Conservation (phyloP, 495 filamentous ascomycete species). For the Aspergillus sparsus region DNA sequence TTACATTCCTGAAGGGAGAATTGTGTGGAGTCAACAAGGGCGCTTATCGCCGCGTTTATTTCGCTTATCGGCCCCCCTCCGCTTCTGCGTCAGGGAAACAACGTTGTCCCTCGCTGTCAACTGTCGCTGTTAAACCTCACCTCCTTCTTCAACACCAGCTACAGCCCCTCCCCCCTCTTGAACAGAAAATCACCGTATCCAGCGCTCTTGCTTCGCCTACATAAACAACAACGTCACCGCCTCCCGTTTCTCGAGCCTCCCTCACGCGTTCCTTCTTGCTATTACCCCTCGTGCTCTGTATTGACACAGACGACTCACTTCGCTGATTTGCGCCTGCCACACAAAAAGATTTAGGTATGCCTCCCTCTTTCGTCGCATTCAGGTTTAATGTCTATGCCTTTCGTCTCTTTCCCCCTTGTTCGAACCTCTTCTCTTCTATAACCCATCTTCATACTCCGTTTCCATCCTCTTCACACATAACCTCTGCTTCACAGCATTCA, state of each 20-base stretch:
- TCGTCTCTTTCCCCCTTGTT: constrained; percentile 7
- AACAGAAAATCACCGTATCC: neutral
- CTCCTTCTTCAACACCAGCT: constrained; percentile 2
- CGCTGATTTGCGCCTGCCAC: constrained; percentile 17
- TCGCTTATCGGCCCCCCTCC: constrained; percentile 29
- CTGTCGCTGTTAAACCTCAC: neutral
- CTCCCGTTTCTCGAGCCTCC: neutral
- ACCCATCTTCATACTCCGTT: neutral
- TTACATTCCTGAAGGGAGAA: neutral
- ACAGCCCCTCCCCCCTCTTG: neutral
- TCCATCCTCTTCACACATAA: neutral
- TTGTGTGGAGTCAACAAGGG: constrained; percentile 8
- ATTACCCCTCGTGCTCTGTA: constrained; percentile 2
- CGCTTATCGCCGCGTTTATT: constrained; percentile 30
- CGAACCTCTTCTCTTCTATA: neutral
- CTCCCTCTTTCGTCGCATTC: constrained; percentile 10
- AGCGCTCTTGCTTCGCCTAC: neutral
- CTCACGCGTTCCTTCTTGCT: constrained; percentile 9
- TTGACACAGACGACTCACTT: neutral
- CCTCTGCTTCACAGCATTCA: neutral
- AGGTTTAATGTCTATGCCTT: constrained; percentile 1
- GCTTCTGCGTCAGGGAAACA: constrained; percentile 2
- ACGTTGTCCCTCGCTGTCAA: constrained; percentile 13
- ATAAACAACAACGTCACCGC: neutral
- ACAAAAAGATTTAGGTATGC: constrained; percentile 17